These are phyloP conservation scores for Spergularia bocconei DNA, from an alignment of 148 eudicot genomes.

Conservation along the genomic window DNA sequence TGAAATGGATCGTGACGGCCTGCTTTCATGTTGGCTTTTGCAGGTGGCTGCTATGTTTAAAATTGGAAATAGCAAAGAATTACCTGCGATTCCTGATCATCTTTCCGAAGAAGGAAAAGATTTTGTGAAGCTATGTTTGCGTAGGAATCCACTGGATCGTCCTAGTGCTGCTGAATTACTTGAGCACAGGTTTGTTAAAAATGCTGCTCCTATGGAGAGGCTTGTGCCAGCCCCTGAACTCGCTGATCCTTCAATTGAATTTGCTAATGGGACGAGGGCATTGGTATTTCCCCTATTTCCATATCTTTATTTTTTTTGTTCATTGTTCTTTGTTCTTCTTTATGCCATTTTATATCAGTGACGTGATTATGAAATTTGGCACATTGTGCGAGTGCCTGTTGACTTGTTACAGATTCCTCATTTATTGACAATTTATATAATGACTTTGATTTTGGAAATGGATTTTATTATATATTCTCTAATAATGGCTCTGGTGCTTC, in stretches of 20 bases:
- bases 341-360: not conserved
- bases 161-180: conserved; percentile 75
- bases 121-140: conserved; percentile 80
- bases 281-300: conserved; percentile 33
- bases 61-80: conserved; percentile 90
- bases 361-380: not conserved
- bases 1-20: conserved; percentile 10
- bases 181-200: conserved; percentile 81
- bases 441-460: not conserved
- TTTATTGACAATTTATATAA: not conserved
- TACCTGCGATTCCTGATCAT: conserved; percentile 80
- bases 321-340: not conserved
- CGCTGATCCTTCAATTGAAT: conserved; percentile 41
- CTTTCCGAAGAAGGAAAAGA: conserved; percentile 92
- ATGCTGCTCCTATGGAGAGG: conserved; percentile 62
- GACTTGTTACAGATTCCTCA: not conserved
- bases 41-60: conserved; percentile 97
- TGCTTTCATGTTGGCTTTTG: conserved; percentile 19
- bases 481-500: not conserved
- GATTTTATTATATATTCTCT: not conserved
- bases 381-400: not conserved
- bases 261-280: conserved; percentile 44
- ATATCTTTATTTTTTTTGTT: not conserved
- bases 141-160: conserved; percentile 68
- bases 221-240: conserved; percentile 45